Evolutionary conservation across 2,329 filamentous ascomycete genomes (phyloP).

Genomic region (Cordyceps farinosa): DNA sequence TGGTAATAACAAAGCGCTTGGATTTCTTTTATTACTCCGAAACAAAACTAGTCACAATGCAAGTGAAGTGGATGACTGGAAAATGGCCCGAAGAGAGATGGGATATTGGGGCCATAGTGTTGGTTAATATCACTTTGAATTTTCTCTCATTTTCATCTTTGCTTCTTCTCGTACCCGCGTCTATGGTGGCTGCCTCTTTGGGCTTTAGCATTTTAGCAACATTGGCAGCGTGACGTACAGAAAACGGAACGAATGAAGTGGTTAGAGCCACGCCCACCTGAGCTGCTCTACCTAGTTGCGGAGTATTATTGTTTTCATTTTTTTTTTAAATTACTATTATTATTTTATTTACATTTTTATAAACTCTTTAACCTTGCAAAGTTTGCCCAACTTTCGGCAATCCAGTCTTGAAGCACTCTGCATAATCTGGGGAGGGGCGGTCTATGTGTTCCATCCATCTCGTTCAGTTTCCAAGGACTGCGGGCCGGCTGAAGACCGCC

Average conservation of each 20-base stretch:
- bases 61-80: neutral
- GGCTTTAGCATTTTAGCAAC: too few species aligned
- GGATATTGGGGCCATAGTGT: neutral
- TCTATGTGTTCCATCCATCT: slow-evolving; percentile 14
- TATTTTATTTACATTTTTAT: too few species aligned
- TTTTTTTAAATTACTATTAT: too few species aligned
- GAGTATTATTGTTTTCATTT: too few species aligned
- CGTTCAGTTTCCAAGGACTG: neutral
- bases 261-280: too few species aligned
- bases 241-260: too few species aligned
- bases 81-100: neutral
- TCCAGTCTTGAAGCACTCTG: neutral
- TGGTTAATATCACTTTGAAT: slow-evolving; percentile 1
- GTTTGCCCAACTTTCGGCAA: too few species aligned
- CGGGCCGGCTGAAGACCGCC: slow-evolving; percentile 56
- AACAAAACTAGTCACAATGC: neutral
- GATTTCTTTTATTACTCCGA: slow-evolving; percentile 1
- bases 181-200: too few species aligned
- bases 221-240: too few species aligned
- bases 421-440: neutral
- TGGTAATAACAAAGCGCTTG: slow-evolving; percentile 7
- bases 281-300: too few species aligned
- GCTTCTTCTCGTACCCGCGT: neutral
- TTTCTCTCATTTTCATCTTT: neutral
- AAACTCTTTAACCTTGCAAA: neutral